phyloP scores from a whole-genome alignment of 345 rosid genomes.

The Citrus sinensis region DNA sequence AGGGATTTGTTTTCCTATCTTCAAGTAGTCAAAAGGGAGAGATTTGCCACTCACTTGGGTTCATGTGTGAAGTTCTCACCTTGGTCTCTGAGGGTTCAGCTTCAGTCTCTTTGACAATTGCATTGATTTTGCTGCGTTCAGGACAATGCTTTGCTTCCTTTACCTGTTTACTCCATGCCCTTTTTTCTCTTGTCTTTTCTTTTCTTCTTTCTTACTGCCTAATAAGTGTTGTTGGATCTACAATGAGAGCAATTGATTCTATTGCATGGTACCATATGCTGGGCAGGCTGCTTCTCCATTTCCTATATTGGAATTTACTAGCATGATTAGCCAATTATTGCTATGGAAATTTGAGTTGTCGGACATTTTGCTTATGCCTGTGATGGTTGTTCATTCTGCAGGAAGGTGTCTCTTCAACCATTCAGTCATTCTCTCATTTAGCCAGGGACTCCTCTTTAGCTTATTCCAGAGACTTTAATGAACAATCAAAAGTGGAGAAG shows the following conservation, averaged over 20 bases:
- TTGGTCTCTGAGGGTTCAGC: too few species aligned
- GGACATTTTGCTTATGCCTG: background rate
- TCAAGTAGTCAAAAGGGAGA: too few species aligned
- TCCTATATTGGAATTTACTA: background rate
- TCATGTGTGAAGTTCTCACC: background rate
- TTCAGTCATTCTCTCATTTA: conserved; percentile 63
- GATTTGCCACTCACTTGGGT: background rate
- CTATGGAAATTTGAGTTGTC: background rate
- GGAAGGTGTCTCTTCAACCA: conserved; percentile 73
- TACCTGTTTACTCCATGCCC: background rate
- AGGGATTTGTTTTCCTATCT: too few species aligned
- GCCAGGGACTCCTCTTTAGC: conserved; percentile 35
- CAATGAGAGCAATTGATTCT: background rate
- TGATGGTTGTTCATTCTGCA: conserved; percentile 30
- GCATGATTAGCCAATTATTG: background rate
- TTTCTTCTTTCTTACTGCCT: background rate
- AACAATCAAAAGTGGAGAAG: conserved; percentile 66
- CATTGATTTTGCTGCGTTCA: too few species aligned
- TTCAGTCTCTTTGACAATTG: too few species aligned
- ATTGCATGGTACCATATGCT: background rate
- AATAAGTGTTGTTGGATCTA: conserved; percentile 1
- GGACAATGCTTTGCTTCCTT: background rate
- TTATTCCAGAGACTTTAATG: conserved; percentile 28
- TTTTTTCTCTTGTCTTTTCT: too few species aligned
- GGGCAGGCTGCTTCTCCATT: background rate